Evolutionary conservation across 1,284 basidiomycete genomes (phyloP), one percentile per base, ranked within the genome.

Genomic region (Puccinia novopanici): DNA sequence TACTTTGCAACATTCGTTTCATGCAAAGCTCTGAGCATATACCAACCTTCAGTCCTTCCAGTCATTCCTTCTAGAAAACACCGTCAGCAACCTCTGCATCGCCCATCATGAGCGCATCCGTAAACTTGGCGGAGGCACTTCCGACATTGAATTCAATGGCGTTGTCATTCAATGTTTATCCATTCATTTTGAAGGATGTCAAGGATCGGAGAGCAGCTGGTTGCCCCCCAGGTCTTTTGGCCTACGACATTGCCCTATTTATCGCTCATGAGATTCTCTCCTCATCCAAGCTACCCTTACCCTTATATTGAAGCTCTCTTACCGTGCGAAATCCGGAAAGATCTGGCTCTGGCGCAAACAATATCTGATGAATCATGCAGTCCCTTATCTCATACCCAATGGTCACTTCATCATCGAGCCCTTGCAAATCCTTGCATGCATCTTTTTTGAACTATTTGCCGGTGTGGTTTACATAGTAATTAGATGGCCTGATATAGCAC

Each of bases 341-440:
- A 45, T 67, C n/a, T 67, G 65, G 65, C 65, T 67, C 40, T 67
- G 65, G 40, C 19, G 65, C 12, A 67, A 42, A 67, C 65, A 67
- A 6, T 45, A 67, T 24, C 2, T 45, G 40, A 0, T 48, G 6
- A 37, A 67, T 45, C 5, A 67, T n/a, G 10, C 65, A 2, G 10
- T 67, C 19, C 65, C 65, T 1, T 67, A 67, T 45, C 45, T 67
- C 12, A 37, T 67, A 6, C 65, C 65, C 1, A 67, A 67, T n/a
- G 65, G 40, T 3, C 22, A 67, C n/a, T 67, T 67, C 19, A 34
- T 45, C 37, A 67, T 67, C 65, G 40, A 67, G 40, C 65, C 45
- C 19, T 27, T 67, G 37, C 40, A 42, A 45, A 67, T 67, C 19
- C 8, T n/a, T 17, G 65, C 37, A 24, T 42, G n/a, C 40, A 27